Conservation (phyloP, 495 filamentous ascomycete genomes). For the Tuber aestivum region DNA sequence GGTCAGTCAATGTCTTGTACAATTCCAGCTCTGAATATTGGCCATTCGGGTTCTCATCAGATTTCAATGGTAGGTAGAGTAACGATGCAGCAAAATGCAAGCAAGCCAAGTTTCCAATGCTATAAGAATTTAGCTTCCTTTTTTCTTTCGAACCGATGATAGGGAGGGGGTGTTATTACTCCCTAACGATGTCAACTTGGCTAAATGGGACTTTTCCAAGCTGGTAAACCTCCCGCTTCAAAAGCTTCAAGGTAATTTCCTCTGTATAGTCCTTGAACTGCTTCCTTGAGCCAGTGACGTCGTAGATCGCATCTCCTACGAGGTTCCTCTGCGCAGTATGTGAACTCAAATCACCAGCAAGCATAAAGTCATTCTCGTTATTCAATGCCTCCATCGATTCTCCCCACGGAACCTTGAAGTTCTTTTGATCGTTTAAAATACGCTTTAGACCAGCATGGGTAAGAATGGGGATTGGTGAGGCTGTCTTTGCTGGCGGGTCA, state of each 20-base stretch:
- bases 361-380: constrained; percentile 46
- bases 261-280: constrained; percentile 53
- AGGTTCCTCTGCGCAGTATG: constrained; percentile 50
- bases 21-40: constrained; percentile 56
- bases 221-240: constrained; percentile 49
- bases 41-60: constrained; percentile 54
- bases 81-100: constrained; percentile 57
- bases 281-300: constrained; percentile 47
- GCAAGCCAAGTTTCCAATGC: constrained; percentile 56
- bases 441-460: constrained; percentile 50
- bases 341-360: constrained; percentile 50
- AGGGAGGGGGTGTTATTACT: constrained; percentile 36
- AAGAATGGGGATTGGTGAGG: constrained; percentile 46
- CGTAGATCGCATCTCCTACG: constrained; percentile 50
- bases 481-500: constrained; percentile 45
- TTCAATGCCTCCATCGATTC: constrained; percentile 52
- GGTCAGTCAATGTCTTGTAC: constrained; percentile 54
- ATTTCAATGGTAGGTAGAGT: constrained; percentile 60
- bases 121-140: neutral
- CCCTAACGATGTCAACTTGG: constrained; percentile 59
- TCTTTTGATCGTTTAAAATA: constrained; percentile 50
- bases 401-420: constrained; percentile 56
- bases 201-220: constrained; percentile 49
- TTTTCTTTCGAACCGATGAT: constrained; percentile 2
- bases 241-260: constrained; percentile 50